phyloP scores from a whole-genome alignment of 1,284 basidiomycete genomes.

The Ganoderma multipileum region DNA sequence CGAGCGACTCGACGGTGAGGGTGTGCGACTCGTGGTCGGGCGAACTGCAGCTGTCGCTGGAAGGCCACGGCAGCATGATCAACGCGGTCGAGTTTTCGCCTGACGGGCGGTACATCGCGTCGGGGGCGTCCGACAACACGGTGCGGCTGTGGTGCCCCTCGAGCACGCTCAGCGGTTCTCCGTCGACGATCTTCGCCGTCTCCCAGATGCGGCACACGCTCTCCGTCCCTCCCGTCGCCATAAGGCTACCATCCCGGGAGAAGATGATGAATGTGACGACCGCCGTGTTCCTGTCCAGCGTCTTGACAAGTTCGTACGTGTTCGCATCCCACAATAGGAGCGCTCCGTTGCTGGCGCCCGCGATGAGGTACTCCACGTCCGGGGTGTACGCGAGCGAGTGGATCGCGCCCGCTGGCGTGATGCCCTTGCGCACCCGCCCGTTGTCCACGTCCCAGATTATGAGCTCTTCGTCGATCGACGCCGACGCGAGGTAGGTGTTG shows the following conservation, averaged over 20 bases:
- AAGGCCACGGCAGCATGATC: constrained; percentile 24
- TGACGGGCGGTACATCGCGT: constrained; percentile 30
- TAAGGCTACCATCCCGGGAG: constrained; percentile 27
- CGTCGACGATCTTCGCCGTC: constrained; percentile 8
- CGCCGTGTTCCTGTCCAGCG: constrained; percentile 22
- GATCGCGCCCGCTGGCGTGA: constrained; percentile 17
- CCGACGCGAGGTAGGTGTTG: constrained; percentile 30
- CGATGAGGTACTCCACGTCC: constrained; percentile 32
- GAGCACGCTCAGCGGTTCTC: constrained; percentile 12
- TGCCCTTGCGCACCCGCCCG: background rate
- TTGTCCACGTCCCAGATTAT: constrained; percentile 15
- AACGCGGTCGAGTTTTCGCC: constrained; percentile 33
- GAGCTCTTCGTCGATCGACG: no score
- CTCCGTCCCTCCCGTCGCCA: constrained; percentile 32
- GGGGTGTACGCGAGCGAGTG: constrained; percentile 34
- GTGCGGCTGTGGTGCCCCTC: constrained; percentile 30
- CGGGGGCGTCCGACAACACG: constrained; percentile 33
- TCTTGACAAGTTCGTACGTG: constrained; percentile 8
- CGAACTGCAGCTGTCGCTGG: constrained; percentile 23
- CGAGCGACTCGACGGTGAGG: constrained; percentile 22
- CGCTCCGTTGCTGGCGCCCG: constrained; percentile 32
- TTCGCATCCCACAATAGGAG: constrained; percentile 33
- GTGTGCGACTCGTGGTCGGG: constrained; percentile 31
- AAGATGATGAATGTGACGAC: constrained; percentile 34
- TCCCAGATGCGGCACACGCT: constrained; percentile 29